A percentile compares a stretch with the other conserved stretches of the same genome.
Conservation (phyloP, 2,329 filamentous ascomycete genomes). For the Alternaria ventricosa region DNA sequence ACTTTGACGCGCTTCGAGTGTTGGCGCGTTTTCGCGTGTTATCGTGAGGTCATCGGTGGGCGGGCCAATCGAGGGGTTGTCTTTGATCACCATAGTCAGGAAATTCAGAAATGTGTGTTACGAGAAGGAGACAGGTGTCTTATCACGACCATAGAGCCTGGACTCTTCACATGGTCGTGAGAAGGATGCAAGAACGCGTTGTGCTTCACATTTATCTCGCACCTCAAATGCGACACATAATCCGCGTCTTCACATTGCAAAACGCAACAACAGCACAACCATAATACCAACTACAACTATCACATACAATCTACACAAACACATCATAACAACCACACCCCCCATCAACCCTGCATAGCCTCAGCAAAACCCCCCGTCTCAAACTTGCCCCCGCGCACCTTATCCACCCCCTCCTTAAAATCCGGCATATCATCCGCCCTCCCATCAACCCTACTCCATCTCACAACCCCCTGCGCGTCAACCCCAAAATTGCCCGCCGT, state of each 20-base stretch:
- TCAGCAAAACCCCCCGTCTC: not conserved
- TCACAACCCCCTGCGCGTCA: slow-evolving; percentile 60
- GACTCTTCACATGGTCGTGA: not conserved
- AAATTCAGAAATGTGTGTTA: not conserved
- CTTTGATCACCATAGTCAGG: not conserved
- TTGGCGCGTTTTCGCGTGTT: slow-evolving; percentile 19
- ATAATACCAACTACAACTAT: not conserved
- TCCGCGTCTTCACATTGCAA: not conserved
- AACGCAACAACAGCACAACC: not conserved
- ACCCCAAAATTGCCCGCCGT: slow-evolving; percentile 69
- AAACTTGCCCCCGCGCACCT: slow-evolving; percentile 3
- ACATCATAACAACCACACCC: not conserved
- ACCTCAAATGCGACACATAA: not conserved
- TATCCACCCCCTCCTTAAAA: slow-evolving; percentile 56
- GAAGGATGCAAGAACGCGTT: not conserved
- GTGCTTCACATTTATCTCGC: not conserved
- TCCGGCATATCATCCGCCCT: slow-evolving; percentile 63
- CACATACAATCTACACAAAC: not conserved
- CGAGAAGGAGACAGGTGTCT: not conserved
- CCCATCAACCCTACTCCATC: slow-evolving; percentile 58
- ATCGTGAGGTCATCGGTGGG: slow-evolving; percentile 22
- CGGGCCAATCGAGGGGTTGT: slow-evolving; percentile 4
- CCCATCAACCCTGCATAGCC: not conserved
- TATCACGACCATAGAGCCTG: not conserved
- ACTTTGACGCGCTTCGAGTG: slow-evolving; percentile 14